These are phyloP conservation scores for Scorias spongiosa DNA, from an alignment of 2,329 filamentous ascomycete species.

Conservation along the genomic window DNA sequence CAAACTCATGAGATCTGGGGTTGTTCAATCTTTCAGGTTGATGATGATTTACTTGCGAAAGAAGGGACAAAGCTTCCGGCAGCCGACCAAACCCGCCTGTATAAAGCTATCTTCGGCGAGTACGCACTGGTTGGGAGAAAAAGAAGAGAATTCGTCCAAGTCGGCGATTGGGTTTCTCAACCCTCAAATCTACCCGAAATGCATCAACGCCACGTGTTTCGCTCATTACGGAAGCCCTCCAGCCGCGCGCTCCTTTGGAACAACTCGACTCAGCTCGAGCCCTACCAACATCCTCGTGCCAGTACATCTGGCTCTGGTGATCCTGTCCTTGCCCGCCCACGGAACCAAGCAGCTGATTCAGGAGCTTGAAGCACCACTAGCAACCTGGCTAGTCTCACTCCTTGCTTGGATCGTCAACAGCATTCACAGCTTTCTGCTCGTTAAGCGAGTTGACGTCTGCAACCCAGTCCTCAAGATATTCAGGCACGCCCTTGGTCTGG, in stretches of 20 bases:
- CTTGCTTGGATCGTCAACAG: conserved; percentile 9
- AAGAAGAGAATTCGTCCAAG: conserved; percentile 9
- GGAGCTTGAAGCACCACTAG: background rate
- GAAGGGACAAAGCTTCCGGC: conserved; percentile 2
- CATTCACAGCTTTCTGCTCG: conserved; percentile 20
- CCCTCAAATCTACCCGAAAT: too few relatives aligned
- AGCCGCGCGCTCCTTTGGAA: background rate
- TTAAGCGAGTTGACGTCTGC: conserved; percentile 29
- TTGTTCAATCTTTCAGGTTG: conserved; percentile 6
- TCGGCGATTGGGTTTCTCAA: conserved; percentile 7
- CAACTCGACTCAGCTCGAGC: background rate
- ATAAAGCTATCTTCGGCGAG: conserved; percentile 1
- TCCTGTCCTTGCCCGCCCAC: background rate
- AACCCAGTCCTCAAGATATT: conserved; percentile 43
- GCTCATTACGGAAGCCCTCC: too few relatives aligned
- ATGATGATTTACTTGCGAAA: conserved; percentile 5
- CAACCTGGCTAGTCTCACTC: background rate
- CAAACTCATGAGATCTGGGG: conserved; percentile 19
- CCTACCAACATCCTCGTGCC: background rate
- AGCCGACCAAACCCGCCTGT: conserved; percentile 11
- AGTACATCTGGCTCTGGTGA: background rate
- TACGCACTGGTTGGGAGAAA: conserved; percentile 2
- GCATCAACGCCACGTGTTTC: too few relatives aligned
- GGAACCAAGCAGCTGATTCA: background rate
- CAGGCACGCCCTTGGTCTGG: conserved; percentile 41